phyloP scores from a whole-genome alignment of 768 basidiomycete genomes.

The Chalciporus chontae region DNA sequence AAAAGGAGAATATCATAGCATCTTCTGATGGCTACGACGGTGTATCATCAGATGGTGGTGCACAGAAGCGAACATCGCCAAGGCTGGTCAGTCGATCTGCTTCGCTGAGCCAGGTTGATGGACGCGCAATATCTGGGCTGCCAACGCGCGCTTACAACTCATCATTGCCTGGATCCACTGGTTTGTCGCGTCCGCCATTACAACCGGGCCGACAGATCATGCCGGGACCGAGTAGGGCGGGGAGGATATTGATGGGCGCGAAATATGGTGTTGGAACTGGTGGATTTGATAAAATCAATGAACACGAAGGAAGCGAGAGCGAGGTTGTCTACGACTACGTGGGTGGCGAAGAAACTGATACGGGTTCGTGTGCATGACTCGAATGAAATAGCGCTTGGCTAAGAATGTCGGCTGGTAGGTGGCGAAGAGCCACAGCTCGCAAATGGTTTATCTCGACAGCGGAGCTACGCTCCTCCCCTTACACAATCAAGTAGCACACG shows the following conservation, averaged over 20 bases:
- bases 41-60: slow-evolving; percentile 22
- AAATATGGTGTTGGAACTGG: slow-evolving; percentile 29
- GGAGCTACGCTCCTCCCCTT: slow-evolving; percentile 23
- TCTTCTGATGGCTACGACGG: slow-evolving; percentile 25
- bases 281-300: slow-evolving; percentile 48
- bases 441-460: slow-evolving; percentile 26
- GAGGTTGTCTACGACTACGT: slow-evolving; percentile 31
- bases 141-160: slow-evolving; percentile 32
- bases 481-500: slow-evolving; percentile 46
- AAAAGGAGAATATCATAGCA: slow-evolving; percentile 38
- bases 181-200: slow-evolving; percentile 42
- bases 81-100: slow-evolving; percentile 28
- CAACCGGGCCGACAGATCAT: slow-evolving; percentile 39
- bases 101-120: slow-evolving; percentile 33
- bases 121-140: slow-evolving; percentile 31
- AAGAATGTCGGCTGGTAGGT: slow-evolving; percentile 26
- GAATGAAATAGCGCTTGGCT: slow-evolving; percentile 12
- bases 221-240: slow-evolving; percentile 45
- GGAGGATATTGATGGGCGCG: slow-evolving; percentile 44
- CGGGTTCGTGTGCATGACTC: slow-evolving; percentile 28
- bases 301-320: slow-evolving; percentile 41
- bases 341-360: slow-evolving; percentile 39
- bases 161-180: slow-evolving; percentile 24
- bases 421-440: slow-evolving; percentile 27
- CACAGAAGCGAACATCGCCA: slow-evolving; percentile 24